phyloP scores from a whole-genome alignment of 2,329 filamentous ascomycete genomes.

The Fusarium graminum region DNA sequence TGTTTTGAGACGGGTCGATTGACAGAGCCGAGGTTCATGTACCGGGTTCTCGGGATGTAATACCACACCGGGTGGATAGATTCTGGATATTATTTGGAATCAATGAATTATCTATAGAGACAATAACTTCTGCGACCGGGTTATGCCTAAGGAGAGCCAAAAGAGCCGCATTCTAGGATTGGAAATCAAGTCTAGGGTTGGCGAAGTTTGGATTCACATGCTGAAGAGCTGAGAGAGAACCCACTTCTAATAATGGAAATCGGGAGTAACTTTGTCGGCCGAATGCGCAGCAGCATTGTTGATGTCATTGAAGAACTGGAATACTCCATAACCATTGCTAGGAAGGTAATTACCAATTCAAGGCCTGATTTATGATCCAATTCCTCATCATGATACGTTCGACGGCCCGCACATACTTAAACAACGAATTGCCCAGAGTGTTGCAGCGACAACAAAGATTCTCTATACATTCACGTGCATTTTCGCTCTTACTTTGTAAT shows the following conservation, averaged over 20 bases:
- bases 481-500: not conserved
- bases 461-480: constrained; percentile 17
- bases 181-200: not conserved
- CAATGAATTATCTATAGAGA: not conserved
- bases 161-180: not conserved
- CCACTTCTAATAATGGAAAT: constrained; percentile 23
- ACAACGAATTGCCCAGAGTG: constrained; percentile 1
- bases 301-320: constrained; percentile 37
- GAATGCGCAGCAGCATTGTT: constrained; percentile 30
- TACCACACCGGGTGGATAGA: constrained; percentile 6
- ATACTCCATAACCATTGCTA: constrained; percentile 3
- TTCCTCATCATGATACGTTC: constrained; percentile 23
- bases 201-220: constrained; percentile 5
- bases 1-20: not conserved
- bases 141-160: not conserved
- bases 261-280: constrained; percentile 15
- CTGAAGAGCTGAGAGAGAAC: not conserved
- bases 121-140: not conserved
- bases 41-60: constrained; percentile 14
- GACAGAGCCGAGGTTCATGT: constrained; percentile 14
- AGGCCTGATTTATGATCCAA: constrained; percentile 9
- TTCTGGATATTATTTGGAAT: constrained; percentile 10
- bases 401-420: constrained; percentile 22
- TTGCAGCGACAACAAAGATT: constrained; percentile 9
- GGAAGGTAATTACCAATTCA: constrained; percentile 18